Conservation (phyloP, 163 green algal genomes). For the Prototheca wickerhamii region DNA sequence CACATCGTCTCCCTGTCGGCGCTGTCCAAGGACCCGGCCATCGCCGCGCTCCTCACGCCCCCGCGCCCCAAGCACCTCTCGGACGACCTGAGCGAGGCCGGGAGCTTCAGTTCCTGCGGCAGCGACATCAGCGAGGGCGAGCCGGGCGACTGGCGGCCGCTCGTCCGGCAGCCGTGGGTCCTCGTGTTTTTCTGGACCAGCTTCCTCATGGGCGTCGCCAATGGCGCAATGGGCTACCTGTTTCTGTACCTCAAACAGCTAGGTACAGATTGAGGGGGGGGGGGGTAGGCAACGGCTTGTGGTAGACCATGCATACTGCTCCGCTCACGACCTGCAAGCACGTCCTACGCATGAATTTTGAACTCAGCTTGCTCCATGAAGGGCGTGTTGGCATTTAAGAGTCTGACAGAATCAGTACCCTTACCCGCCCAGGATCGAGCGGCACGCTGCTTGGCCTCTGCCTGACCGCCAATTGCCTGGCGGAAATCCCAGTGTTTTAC, state of each 20-base stretch:
- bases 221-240: conserved; percentile 29
- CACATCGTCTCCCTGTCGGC: neutral
- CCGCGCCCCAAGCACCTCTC: neutral
- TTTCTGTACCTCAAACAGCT: conserved; percentile 31
- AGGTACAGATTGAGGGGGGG: conserved; percentile 1
- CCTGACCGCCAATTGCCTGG: conserved; percentile 28
- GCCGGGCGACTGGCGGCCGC: neutral
- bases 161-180: conserved; percentile 7
- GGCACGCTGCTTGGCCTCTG: conserved; percentile 25
- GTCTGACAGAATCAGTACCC: neutral
- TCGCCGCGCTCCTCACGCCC: neutral
- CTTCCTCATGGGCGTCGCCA: conserved; percentile 26
- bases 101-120: neutral
- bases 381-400: neutral
- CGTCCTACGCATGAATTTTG: too few relatives aligned
- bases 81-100: neutral
- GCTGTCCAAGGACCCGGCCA: neutral
- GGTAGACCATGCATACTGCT: neutral
- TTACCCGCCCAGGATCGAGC: neutral
- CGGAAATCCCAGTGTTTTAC: conserved; percentile 32
- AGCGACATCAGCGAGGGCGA: neutral
- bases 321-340: too few relatives aligned
- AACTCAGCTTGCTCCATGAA: neutral
- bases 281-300: neutral
- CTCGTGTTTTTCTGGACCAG: conserved; percentile 16